Evolutionary conservation across 495 filamentous ascomycete genomes (phyloP), one percentile per base, ranked within the genome.

Genomic region (Astrothelium macrocarpum): DNA sequence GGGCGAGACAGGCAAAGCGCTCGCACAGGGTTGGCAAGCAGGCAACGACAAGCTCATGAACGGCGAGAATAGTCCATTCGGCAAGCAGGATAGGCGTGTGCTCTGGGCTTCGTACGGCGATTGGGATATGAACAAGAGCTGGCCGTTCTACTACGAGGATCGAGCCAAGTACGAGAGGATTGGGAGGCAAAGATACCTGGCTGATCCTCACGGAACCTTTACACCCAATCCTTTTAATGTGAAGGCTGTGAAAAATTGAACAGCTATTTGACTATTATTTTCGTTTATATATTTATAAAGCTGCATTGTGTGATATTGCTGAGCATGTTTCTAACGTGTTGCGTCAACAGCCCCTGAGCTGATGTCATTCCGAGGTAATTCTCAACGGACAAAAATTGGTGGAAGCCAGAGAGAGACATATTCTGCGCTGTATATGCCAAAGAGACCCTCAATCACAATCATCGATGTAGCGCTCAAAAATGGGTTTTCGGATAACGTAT

Each of bases 31-130:
- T 26, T 78, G 75, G 75, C 73, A 76, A 45, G 67, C 66, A 42
- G 66, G 71, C 39, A 78, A 78, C 39, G 75, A 76, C 53, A 32
- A 68, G 32, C 66, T 74, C 61, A 66, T 66, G 0, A 71, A 71
- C 53, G 73, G 74, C 2, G 72, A 71, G 1, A 65, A 75, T 11
- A 73, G 74, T 14, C 56, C 65, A 18, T 76, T 75, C 45, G 73
- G 73, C 14, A 76, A 75, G 66, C 59, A 74, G 32, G 75, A 77
- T 61, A 69, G 70, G 25, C 69, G 75, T 34, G 64, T 74, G 32
- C 65, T 77, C 2, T 77, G 75, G 75, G 75, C 73, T 7, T 76
- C 74, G 0, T 77, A 69, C 43, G 75, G 75, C 7, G 59, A 72
- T 20, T 77, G 68, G 66, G 62, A 77, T 62, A 28, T 77, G 46